Conservation (phyloP, 164 flowering plant genomes). For the Brasenia schreberi region DNA sequence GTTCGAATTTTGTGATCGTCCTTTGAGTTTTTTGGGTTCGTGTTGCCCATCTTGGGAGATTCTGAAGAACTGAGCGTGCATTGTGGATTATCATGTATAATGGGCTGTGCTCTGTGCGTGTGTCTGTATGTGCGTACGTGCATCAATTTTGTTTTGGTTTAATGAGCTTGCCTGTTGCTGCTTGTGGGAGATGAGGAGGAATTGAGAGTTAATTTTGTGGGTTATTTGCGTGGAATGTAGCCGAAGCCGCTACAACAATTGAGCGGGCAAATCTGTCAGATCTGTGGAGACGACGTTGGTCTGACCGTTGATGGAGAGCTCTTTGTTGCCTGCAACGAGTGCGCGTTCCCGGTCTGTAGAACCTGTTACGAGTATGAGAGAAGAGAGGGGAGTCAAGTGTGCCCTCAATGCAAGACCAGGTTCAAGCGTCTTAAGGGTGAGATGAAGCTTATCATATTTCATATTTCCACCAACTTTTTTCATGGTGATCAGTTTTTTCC, state of each 20-base stretch:
- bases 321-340: conserved; percentile 96
- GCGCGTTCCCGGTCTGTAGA: conserved; percentile 91
- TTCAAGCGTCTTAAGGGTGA: conserved; percentile 85
- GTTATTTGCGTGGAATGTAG: no score
- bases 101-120: no score
- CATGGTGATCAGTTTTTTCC: neutral
- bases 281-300: conserved; percentile 87
- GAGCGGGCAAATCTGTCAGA: conserved; percentile 78
- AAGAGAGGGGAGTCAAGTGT: conserved; percentile 85
- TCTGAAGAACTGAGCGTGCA: no score
- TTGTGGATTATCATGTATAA: no score
- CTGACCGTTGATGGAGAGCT: conserved; percentile 61
- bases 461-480: neutral
- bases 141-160: no score
- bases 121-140: no score
- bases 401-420: conserved; percentile 94
- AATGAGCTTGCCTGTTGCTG: no score
- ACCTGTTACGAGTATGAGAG: conserved; percentile 92
- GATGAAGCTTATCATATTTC: neutral
- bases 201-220: no score
- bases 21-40: no score
- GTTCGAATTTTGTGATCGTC: no score
- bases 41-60: no score
- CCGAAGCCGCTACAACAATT: conserved; percentile 19
- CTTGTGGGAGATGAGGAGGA: no score